Conservation (phyloP, 2,329 filamentous ascomycete species). For the Xylariaceae sp. region DNA sequence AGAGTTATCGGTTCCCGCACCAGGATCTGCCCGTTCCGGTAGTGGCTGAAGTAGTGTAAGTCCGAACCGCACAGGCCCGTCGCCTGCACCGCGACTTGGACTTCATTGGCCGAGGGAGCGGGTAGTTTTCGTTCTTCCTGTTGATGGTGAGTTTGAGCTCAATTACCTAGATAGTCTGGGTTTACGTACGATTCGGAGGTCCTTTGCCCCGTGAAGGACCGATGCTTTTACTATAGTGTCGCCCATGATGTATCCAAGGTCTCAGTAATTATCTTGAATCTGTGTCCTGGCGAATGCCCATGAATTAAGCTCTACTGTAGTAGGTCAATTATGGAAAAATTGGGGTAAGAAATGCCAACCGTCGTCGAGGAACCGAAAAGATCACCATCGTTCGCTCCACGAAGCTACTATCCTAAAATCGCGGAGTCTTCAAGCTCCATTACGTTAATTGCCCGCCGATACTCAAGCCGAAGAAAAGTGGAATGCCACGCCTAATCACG, state of each 20-base stretch:
- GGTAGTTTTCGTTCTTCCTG: slow-evolving; percentile 60
- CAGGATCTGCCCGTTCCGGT: slow-evolving; percentile 66
- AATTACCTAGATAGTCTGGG: not conserved
- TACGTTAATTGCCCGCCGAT: not conserved
- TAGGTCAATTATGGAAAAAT: not conserved
- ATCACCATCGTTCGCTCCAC: not conserved
- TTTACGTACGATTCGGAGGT: slow-evolving; percentile 51
- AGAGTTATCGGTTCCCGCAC: slow-evolving; percentile 57
- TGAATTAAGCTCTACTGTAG: not conserved
- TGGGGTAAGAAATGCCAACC: not conserved
- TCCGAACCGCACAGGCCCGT: slow-evolving; percentile 71
- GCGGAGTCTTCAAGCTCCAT: not conserved
- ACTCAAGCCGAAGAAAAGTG: not conserved
- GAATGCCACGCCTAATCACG: not conserved
- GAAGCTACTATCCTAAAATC: not conserved
- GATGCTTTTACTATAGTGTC: slow-evolving; percentile 48
- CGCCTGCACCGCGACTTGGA: slow-evolving; percentile 62
- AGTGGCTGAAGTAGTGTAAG: slow-evolving; percentile 68
- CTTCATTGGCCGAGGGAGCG: slow-evolving; percentile 56
- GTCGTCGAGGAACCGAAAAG: not conserved
- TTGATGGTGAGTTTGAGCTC: not conserved
- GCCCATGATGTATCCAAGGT: slow-evolving; percentile 18
- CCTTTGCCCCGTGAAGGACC: slow-evolving; percentile 55
- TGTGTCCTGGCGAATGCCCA: not conserved
- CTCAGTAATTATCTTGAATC: not conserved